These are phyloP conservation scores for Aegilops umbellulata DNA, from an alignment of 176 grass and related monocot species.

Conservation along the genomic window DNA sequence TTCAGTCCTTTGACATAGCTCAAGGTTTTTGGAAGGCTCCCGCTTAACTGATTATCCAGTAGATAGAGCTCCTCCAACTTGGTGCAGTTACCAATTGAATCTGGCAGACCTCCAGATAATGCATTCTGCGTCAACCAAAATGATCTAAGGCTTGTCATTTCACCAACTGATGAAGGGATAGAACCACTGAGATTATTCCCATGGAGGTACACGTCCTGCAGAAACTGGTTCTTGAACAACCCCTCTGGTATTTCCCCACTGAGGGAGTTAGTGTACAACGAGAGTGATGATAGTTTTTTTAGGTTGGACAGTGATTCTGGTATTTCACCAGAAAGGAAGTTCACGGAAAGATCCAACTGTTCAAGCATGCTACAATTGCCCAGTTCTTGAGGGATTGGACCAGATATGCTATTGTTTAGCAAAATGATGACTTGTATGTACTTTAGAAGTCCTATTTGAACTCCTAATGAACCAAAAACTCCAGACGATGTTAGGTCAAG, in stretches of 20 bases:
- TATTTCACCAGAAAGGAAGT: constrained; percentile 63
- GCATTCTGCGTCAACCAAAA: constrained; percentile 48
- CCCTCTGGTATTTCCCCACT: constrained; percentile 52
- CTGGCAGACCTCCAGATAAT: constrained; percentile 54
- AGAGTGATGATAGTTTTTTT: constrained; percentile 27
- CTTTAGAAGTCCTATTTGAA: constrained; percentile 44
- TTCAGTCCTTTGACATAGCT: constrained; percentile 42
- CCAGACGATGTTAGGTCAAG: constrained; percentile 32
- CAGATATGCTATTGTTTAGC: constrained; percentile 37
- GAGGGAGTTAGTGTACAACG: constrained; percentile 40
- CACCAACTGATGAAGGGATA: constrained; percentile 40
- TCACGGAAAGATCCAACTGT: constrained; percentile 49
- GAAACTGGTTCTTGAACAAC: constrained; percentile 42
- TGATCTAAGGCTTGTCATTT: constrained; percentile 32
- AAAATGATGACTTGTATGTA: constrained; percentile 36
- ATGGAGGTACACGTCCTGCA: constrained; percentile 50
- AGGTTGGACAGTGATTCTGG: constrained; percentile 55
- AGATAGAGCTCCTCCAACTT: constrained; percentile 61
- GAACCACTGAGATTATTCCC: constrained; percentile 52
- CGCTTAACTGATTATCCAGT: constrained; percentile 52
- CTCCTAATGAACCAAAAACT: constrained; percentile 41
- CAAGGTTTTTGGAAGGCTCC: constrained; percentile 52
- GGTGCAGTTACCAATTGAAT: constrained; percentile 65
- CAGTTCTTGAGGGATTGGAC: constrained; percentile 52
- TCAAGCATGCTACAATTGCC: constrained; percentile 55